phyloP scores from a whole-genome alignment of 441 rosid genomes.

The Mallotus repandus region DNA sequence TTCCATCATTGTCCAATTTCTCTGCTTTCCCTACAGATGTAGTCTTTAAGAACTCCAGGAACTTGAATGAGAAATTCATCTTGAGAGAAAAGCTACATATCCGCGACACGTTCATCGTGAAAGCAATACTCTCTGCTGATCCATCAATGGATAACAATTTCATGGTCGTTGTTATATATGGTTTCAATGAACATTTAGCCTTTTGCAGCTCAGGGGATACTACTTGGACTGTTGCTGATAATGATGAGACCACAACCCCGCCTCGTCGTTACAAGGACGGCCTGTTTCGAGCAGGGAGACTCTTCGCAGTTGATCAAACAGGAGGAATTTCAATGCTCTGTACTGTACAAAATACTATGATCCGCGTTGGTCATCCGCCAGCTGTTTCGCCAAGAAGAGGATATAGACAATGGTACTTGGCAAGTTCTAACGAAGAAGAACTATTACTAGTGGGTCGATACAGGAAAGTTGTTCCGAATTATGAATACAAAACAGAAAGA shows the following conservation, averaged over 20 bases:
- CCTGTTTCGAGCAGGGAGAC: conserved; percentile 2
- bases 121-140: conserved; percentile 15
- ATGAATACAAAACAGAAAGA: conserved; percentile 15
- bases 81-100: not conserved
- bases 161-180: conserved; percentile 13
- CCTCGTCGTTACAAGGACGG: conserved; percentile 12
- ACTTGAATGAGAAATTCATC: conserved; percentile 4
- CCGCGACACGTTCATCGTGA: conserved; percentile 12
- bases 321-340: conserved; percentile 13
- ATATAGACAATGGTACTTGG: conserved; percentile 17
- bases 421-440: conserved; percentile 8
- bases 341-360: not conserved
- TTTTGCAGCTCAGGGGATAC: conserved; percentile 3
- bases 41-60: conserved; percentile 13
- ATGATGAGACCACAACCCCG: conserved; percentile 5
- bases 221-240: conserved; percentile 1
- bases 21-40: conserved; percentile 20
- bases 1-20: conserved; percentile 15
- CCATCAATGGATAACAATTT: conserved; percentile 11
- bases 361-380: conserved; percentile 7
- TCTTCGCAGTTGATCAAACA: conserved; percentile 15
- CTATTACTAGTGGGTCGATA: conserved; percentile 1
- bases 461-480: conserved; percentile 14
- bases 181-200: conserved; percentile 13
- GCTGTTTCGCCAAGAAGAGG: not conserved